Base-by-base conservation (phyloP, 495 filamentous ascomycete genomes). In the Penicillium coffeae region DNA sequence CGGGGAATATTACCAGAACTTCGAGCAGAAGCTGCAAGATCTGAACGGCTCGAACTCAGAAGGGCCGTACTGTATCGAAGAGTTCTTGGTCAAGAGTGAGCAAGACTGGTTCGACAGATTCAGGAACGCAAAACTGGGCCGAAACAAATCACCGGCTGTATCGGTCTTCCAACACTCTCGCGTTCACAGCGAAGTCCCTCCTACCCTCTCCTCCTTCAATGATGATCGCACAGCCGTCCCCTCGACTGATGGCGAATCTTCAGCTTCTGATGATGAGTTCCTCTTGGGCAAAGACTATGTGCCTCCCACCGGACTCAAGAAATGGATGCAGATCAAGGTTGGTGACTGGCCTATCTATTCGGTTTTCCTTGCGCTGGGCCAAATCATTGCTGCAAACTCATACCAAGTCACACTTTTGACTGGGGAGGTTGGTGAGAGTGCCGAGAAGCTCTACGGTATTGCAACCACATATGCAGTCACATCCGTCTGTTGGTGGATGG, bases 291-390 rank as follows among this genome's bases (percentile, higher is more conserved):
- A 73, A 13, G 76, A 81, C 42, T 88, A 88, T 63, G 68, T 79
- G 38, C 79, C 84, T 21, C 86, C 86, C 1, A 81, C 73, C 3
- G 84, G 86, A 3, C 52, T 88, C 2, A 79, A 71, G 55, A 82
- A 78, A 41, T 63, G 69, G 54, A 70, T 72, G 60, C 66, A 73
- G 35, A 48, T 76, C 52, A 74, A 72, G 38, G 65, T 72, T 19
- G 69, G 65, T 16, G 81, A 86, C 55, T 89, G 86, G 86, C 86
- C 86, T 0, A 47, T 88, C n/a, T 89, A 89, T 63, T 79, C 84
- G 5, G 76, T 89, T 51, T 68, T 88, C 38, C 58, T 74, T 12
- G 83, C 83, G 36, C 66, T 87, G 5, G 82, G 81, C 16, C 84
- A 88, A 52, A 79, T 88, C 54, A 79, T 88, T 21, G 82, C 84